Evolutionary conservation across 208 protist species (phyloP).

Genomic region (Trypanosoma lewisi): DNA sequence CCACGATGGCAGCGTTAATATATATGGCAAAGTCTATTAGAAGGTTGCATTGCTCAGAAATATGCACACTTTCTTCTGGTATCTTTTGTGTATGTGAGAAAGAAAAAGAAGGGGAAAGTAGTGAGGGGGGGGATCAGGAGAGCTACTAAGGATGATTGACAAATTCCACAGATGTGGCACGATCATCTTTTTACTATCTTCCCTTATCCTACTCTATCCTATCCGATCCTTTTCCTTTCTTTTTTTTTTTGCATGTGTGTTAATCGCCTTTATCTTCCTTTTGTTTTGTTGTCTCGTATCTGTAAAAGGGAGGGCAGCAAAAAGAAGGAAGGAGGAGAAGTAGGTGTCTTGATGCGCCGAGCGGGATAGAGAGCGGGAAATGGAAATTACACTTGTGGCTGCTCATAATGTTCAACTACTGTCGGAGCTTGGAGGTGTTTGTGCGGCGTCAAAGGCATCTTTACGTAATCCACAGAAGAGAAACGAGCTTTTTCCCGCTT

Average conservation of each 20-base stretch:
- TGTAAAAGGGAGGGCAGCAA: slow-evolving; percentile 1
- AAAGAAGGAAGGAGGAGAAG: neutral
- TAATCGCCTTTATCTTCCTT: neutral
- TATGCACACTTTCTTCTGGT: neutral
- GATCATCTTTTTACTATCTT: neutral
- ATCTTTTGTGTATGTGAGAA: neutral
- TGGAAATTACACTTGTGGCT: slow-evolving; percentile 31
- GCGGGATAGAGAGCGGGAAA: neutral
- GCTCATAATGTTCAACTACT: slow-evolving; percentile 24
- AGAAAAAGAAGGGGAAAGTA: no score
- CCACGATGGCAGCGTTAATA: no score
- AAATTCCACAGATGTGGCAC: neutral
- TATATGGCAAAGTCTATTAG: no score
- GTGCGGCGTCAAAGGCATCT: neutral
- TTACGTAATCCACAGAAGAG: neutral
- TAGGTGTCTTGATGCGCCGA: neutral
- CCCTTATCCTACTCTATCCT: neutral
- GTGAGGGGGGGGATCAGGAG: neutral
- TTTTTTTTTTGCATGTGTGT: slow-evolving; percentile 16
- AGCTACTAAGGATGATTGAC: neutral
- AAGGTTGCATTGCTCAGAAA: slow-evolving; percentile 1
- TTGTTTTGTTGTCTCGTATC: slow-evolving; percentile 9
- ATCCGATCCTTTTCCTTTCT: neutral
- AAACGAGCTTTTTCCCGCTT: slow-evolving; percentile 12
- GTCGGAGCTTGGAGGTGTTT: slow-evolving; percentile 22